phyloP scores from a whole-genome alignment of 1,284 basidiomycete genomes.

The Pterulicium gracile region DNA sequence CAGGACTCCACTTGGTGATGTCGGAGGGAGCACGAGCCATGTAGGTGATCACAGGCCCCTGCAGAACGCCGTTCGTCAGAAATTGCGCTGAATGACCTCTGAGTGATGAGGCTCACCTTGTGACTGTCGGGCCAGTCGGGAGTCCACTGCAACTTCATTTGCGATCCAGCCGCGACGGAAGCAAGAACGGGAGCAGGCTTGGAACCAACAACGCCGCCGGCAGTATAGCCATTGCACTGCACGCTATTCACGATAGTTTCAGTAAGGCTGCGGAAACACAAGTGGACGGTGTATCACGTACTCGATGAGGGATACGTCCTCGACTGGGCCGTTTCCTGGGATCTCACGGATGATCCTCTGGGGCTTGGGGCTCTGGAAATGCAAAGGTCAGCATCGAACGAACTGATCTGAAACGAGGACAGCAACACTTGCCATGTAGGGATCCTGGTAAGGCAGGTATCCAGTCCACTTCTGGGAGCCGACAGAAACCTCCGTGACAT shows the following conservation, averaged over 20 bases:
- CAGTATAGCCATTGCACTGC: conserved; percentile 32
- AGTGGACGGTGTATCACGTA: conserved; percentile 9
- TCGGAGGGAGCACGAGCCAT: conserved; percentile 33
- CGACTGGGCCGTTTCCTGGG: conserved; percentile 31
- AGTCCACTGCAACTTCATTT: conserved; percentile 35
- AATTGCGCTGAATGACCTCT: conserved; percentile 6
- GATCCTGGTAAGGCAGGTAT: conserved; percentile 26
- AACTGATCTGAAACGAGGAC: too few relatives aligned
- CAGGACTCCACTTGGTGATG: conserved; percentile 34
- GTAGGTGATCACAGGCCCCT: conserved; percentile 38
- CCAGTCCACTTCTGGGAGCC: conserved; percentile 21
- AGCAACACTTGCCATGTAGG: conserved; percentile 8
- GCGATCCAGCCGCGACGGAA: conserved; percentile 31
- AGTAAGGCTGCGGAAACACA: neutral
- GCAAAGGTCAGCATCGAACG: conserved; percentile 11
- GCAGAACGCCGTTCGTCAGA: conserved; percentile 4
- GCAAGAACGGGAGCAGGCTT: conserved; percentile 32
- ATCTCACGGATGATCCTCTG: conserved; percentile 35
- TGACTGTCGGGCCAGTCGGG: conserved; percentile 37
- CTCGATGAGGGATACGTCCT: conserved; percentile 26
- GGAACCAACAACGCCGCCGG: conserved; percentile 23
- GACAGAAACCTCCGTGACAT: conserved; percentile 23
- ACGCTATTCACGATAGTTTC: conserved; percentile 18
- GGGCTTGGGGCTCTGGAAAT: conserved; percentile 22
- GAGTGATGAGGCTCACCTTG: conserved; percentile 16